Conservation (phyloP, 371 early-diverging fungal genomes). For the Mucor plumbeus region DNA sequence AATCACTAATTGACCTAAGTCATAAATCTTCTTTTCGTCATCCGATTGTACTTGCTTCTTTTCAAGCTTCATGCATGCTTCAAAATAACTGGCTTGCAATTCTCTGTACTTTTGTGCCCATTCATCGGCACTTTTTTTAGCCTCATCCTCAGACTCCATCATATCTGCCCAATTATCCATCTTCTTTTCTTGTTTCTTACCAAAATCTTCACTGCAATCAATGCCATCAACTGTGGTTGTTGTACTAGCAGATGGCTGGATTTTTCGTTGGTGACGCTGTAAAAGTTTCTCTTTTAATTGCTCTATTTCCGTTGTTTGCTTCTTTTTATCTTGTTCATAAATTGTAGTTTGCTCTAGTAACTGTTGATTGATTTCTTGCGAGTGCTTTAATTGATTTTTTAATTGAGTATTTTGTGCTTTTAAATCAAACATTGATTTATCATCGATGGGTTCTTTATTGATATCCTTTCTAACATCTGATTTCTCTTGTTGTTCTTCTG, state of each 20-base stretch:
- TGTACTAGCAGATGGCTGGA: constrained; percentile 8
- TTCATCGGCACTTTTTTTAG: constrained; percentile 26
- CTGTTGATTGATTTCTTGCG: constrained; percentile 26
- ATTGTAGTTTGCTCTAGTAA: constrained; percentile 10
- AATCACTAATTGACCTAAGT: constrained; percentile 13
- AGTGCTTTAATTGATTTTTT: constrained; percentile 19
- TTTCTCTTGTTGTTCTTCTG: constrained; percentile 6
- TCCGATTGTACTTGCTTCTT: constrained; percentile 8
- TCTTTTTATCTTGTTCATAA: constrained; percentile 14
- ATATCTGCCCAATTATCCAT: constrained; percentile 30
- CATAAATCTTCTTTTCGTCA: constrained; percentile 6
- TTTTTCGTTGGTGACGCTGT: background rate
- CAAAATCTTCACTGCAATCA: constrained; percentile 33
- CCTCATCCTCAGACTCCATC: constrained; percentile 34
- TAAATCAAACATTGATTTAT: constrained; percentile 17
- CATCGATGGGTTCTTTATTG: background rate
- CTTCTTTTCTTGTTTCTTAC: constrained; percentile 7
- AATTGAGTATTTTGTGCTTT: constrained; percentile 27
- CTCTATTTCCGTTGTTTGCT: constrained; percentile 11
- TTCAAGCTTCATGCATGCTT: constrained; percentile 13
- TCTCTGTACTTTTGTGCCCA: constrained; percentile 28
- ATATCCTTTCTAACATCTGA: constrained; percentile 5
- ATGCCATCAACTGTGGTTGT: constrained; percentile 13
- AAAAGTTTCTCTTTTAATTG: constrained; percentile 8
- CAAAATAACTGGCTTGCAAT: constrained; percentile 16